Evolutionary conservation across 208 protist species (phyloP).

Genomic region (Trichomonas gallinae): DNA sequence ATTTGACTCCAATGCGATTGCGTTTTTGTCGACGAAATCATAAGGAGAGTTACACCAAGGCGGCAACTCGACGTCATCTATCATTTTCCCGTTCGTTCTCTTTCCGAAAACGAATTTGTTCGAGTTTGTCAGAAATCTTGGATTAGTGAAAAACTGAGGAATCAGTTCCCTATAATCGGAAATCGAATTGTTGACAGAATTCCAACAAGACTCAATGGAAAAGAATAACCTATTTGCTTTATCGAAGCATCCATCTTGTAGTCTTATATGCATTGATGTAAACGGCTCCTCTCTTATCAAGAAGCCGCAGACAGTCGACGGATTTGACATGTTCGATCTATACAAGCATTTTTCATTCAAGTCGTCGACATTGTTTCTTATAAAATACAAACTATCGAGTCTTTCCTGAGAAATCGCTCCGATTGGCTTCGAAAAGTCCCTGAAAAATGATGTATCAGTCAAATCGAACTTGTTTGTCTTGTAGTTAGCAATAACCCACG

Average conservation of each 20-base stretch:
- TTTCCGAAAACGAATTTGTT: conserved; percentile 4
- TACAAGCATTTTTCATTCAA: not conserved
- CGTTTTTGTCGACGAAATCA: not conserved
- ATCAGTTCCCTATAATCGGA: not conserved
- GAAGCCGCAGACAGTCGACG: conserved; percentile 28
- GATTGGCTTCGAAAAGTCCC: conserved; percentile 48
- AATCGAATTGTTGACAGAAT: not conserved
- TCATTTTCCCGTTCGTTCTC: not conserved
- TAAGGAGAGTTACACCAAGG: not conserved
- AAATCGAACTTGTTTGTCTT: conserved; percentile 36
- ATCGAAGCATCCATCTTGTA: conserved; percentile 25
- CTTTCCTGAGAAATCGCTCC: conserved; percentile 33
- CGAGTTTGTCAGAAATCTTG: not conserved
- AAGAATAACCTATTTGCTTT: not conserved
- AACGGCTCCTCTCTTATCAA: conserved; percentile 37
- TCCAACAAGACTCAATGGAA: not conserved
- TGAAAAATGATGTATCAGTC: conserved; percentile 33
- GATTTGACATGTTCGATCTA: conserved; percentile 33
- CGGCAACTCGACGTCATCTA: not conserved
- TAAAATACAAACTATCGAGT: not conserved
- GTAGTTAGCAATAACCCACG: conserved; percentile 63
- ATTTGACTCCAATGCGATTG: not conserved
- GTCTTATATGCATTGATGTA: conserved; percentile 30
- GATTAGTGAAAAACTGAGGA: not conserved
- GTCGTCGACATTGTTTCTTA: not conserved